Base-by-base conservation (phyloP, 306 rosid species). In the Purshia tridentata region DNA sequence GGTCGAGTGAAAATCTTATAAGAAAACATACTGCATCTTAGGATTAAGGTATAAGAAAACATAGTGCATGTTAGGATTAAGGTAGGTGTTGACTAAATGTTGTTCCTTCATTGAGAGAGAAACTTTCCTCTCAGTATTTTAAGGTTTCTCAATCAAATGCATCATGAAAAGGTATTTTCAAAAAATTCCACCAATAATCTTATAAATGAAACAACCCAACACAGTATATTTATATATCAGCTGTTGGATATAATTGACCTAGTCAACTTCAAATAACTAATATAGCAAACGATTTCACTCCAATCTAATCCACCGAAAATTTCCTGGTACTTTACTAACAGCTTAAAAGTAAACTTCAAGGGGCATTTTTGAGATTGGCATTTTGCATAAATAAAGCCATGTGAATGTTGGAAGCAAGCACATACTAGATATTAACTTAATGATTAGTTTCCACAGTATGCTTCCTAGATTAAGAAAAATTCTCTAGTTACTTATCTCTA, bases 261-360 rank as follows among this genome's bases (percentile, higher is more conserved):
- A 54, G 78, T 75, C 78, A 72, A 60, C 70, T 37, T 15, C 69
- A 61, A 39, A 69, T 69, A 62, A 44, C 68, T 39, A 23, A 42
- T 72, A 37, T 12, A 52, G 47, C 60, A 20, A 65, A 57, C 77
- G 53, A 72, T 65, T 76, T 70, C 63, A 61, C 61, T 65, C 67
- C 39, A 57, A n/a, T n/a, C n/a, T n/a, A n/a, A 49, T 69, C 79
- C 14, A 68, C 81, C 85, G 75, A 79, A 66, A 13, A 60, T 58
- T 54, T 64, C 52, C 66, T 37, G 66, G 79, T 72, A 58, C 18
- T 63, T 9, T 73, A 44, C 65, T 64, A 71, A 50, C 63, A 37
- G 29, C 73, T 60, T 46, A 81, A 18, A 79, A 79, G 80, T 68
- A 53, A 70, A 74, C 76, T 20, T 52, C 39, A 41, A 42, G 45